These are phyloP conservation scores for Fusarium graminum DNA, from an alignment of 2,329 filamentous ascomycete species.

Conservation along the genomic window DNA sequence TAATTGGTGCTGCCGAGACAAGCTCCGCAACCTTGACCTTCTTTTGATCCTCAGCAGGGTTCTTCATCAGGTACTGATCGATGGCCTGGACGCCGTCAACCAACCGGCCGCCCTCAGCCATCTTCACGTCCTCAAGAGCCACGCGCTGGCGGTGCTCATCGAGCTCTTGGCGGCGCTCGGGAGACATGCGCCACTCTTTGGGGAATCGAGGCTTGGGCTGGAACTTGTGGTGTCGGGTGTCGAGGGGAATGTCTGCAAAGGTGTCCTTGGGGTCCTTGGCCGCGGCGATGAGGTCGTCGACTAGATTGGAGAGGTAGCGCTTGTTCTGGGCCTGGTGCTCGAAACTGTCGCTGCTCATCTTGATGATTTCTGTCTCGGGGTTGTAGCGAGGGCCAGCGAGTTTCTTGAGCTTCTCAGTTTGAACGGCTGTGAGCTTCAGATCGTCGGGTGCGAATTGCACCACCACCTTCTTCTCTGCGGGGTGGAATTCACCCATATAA, in stretches of 20 bases:
- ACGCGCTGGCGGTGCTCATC: conserved; percentile 68
- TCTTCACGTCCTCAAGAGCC: conserved; percentile 66
- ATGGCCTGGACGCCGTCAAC: conserved; percentile 70
- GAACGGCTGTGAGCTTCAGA: conserved; percentile 74
- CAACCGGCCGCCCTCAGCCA: conserved; percentile 65
- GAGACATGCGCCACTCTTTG: conserved; percentile 83
- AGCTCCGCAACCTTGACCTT: conserved; percentile 53
- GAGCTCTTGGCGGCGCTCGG: conserved; percentile 74
- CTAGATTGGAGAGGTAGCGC: conserved; percentile 85
- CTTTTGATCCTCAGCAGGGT: conserved; percentile 52
- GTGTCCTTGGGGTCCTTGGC: conserved; percentile 83
- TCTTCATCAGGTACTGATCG: conserved; percentile 54
- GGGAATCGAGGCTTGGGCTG: conserved; percentile 80
- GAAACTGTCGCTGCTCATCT: conserved; percentile 92
- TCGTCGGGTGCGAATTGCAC: conserved; percentile 86
- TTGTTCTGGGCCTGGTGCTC: conserved; percentile 96
- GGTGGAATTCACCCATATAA: conserved; percentile 94
- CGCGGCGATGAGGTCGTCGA: conserved; percentile 78
- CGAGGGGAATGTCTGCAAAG: conserved; percentile 90
- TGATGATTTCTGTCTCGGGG: conserved; percentile 82
- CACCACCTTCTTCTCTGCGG: conserved; percentile 92
- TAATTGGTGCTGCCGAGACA: conserved; percentile 46
- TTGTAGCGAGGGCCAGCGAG: conserved; percentile 89
- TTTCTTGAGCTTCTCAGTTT: conserved; percentile 87
- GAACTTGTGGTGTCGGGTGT: conserved; percentile 85